A percentile compares a stretch with the other conserved stretches of the same genome.
phyloP scores from a whole-genome alignment of 176 grass and related monocot species.

The Triticum turgidum region DNA sequence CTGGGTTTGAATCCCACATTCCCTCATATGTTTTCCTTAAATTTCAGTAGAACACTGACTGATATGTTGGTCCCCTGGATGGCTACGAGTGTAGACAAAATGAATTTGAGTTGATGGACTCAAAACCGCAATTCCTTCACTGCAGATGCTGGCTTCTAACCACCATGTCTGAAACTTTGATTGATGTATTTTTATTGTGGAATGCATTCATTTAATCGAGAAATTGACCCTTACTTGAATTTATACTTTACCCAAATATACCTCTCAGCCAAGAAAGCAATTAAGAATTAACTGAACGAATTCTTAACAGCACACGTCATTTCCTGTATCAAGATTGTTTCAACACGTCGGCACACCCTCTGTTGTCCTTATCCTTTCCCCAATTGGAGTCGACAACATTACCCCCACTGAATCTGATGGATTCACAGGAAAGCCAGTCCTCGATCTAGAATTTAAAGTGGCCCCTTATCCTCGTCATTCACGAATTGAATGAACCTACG shows the following conservation, averaged over 20 bases:
- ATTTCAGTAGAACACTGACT: background rate
- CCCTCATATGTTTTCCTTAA: background rate
- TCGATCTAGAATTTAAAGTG: background rate
- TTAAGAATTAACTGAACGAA: background rate
- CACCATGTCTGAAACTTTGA: background rate
- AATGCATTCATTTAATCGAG: background rate
- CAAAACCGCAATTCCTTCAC: no score
- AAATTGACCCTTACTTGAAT: background rate
- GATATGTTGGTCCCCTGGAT: background rate
- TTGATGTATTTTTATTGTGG: background rate
- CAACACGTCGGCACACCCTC: background rate
- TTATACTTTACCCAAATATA: background rate
- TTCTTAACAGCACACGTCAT: background rate
- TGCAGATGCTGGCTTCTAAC: background rate
- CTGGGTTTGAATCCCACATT: background rate
- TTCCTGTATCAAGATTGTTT: background rate
- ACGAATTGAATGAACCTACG: background rate
- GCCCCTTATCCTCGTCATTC: background rate
- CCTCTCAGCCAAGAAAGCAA: background rate
- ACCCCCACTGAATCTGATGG: background rate
- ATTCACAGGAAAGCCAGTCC: background rate
- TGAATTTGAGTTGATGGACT: background rate
- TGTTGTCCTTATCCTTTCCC: background rate
- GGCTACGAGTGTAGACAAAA: background rate
- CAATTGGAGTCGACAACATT: background rate